Evolutionary conservation across 257 asterid species (phyloP), one percentile per base, ranked within the genome.

Genomic region (Scutellaria baicalensis): DNA sequence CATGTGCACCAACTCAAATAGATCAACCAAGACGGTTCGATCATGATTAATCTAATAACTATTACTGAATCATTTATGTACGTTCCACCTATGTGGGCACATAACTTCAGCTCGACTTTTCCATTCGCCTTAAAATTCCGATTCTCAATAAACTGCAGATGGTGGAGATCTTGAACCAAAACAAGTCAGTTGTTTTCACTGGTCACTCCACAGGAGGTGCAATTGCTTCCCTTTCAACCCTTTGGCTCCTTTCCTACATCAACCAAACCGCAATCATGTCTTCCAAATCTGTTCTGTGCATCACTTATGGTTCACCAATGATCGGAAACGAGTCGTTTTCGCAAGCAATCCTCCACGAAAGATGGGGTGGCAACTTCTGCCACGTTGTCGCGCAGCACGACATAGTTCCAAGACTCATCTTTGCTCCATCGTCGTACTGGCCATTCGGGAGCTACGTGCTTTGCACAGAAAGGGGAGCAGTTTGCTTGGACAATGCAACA

Each of bases 141-240:
- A 23, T 23, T 23, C 31, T 23, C 31, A 23, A 27, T 27, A 27
- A 27, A 27, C 33, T 83, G 81, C 93, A 92, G 97, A 84, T 92
- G 81, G 60, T 52, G 54, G 91, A 83, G 72, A 73, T 92, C 59
- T 42, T 86, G 72, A 74, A 72, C 33, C 80, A 72, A 16, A 63
- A 86, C 91, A 89, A 86, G 68, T 88, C 92, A 44, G 59, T 92
- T 10, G 84, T 89, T 18, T 79, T 86, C 70, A 86, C 92, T 0
- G 98, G 98, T 4, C 94, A 85, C 39, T 89, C 96, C n/a, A 49
- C 88, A 43, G 98, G 97, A 71, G 96, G 98, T 13, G 78, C 95
- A 12, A 13, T 92, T 33, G 98, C 98, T 39, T 88, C 95, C 17
- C 88, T 92, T 8, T 61, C 95, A 17, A 89, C 96, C 68, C 79